Conservation (phyloP, 2,329 filamentous ascomycete species). For the Bipolaris gigantea region DNA sequence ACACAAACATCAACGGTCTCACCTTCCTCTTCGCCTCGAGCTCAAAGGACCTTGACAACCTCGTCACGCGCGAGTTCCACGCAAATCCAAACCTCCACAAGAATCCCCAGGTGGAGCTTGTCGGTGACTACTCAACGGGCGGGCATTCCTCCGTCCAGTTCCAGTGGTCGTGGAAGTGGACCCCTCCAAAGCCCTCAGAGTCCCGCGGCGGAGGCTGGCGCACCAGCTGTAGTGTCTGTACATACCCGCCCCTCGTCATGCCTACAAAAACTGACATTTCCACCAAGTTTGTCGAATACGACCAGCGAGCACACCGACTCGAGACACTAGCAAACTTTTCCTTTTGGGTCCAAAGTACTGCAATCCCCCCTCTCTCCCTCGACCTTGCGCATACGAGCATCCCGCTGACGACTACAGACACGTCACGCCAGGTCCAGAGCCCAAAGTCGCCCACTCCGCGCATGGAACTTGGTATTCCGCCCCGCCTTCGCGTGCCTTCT, state of each 20-base stretch:
- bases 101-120: constrained; percentile 89
- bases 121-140: constrained; percentile 86
- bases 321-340: constrained; percentile 89
- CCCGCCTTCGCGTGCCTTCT: constrained; percentile 80
- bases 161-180: constrained; percentile 97
- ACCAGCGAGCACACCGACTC: constrained; percentile 85
- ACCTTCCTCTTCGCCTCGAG: constrained; percentile 92
- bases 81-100: constrained; percentile 97
- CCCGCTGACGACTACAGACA: constrained; percentile 36
- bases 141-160: constrained; percentile 85
- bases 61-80: constrained; percentile 94
- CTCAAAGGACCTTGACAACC: constrained; percentile 82
- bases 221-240: constrained; percentile 80
- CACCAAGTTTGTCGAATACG: constrained; percentile 92
- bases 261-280: constrained; percentile 22
- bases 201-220: constrained; percentile 91
- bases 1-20: constrained; percentile 82
- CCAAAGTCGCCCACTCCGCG: constrained; percentile 62
- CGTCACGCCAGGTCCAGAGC: constrained; percentile 43
- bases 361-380: too few species aligned
- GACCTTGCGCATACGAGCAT: background rate
- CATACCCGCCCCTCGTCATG: constrained; percentile 39
- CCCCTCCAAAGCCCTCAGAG: constrained; percentile 77
- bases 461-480: constrained; percentile 72
- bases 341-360: constrained; percentile 86